Base-by-base conservation (phyloP, 441 rosid genomes). In the Syzygium malaccense region DNA sequence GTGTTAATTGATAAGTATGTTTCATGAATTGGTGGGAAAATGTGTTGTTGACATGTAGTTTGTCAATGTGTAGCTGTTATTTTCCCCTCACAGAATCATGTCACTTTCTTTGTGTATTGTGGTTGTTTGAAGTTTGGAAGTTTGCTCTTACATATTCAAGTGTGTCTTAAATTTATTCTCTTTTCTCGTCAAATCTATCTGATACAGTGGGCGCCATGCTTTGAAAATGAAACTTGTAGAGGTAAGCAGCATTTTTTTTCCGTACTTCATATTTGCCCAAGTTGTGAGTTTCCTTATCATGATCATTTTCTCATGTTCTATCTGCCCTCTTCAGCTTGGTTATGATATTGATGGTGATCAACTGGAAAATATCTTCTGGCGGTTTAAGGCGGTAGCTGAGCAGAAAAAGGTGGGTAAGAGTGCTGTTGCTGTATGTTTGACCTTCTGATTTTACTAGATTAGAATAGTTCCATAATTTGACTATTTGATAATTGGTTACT, bases 121-220 rank as follows among this genome's bases (percentile, higher is more conserved):
- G 8, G 25, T n/a, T 56, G 51, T 86, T 19, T 56, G 55, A 14
- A 58, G 64, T 87, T 89, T 58, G 41, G 11, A 86, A 37, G 13
- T 26, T 45, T 58, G 45, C 60, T n/a, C 89, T 55, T 30, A 51
- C 8, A n/a, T 60, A 48, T 55, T 64, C n/a, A 51, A 32, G 86
- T 80, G 28, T 85, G 87, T 45, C 28, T 68, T 55, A 64, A 86
- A 66, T 58, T 89, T 55, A 25, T 79, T 58, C 68, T 86, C 64
- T 32, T 32, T 68, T 7, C 85, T 51, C 14, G 57, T 53, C 60
- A 14, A 55, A 58, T 56, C 68, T 88, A 85, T 86, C 19, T 89
- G 91, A 68, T 92, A n/a, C 92, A 98, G 99, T 89, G 99, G 99
- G 55, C 97, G 99, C 15, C 99, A 97, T 91, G 99, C 98, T 55